These are phyloP conservation scores for Sclerotinia nivalis DNA, from an alignment of 2,329 filamentous ascomycete genomes.

Conservation along the genomic window DNA sequence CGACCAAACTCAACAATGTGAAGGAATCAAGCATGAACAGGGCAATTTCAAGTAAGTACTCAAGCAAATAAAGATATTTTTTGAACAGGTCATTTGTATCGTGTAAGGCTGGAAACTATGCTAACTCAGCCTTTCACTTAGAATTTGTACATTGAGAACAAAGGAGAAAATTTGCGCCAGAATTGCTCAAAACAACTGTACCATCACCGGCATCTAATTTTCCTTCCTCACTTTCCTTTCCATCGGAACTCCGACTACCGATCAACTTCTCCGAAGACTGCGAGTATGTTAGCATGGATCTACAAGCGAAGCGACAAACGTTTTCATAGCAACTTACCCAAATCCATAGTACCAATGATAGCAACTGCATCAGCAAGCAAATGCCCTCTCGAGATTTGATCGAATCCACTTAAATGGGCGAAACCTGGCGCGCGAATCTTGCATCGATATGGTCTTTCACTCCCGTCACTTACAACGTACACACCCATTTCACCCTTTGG, in stretches of 20 bases:
- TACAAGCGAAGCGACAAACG: slow-evolving; percentile 22
- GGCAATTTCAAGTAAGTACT: slow-evolving; percentile 13
- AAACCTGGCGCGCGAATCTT: slow-evolving; percentile 97
- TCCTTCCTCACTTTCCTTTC: slow-evolving; percentile 23
- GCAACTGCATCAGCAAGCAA: slow-evolving; percentile 94
- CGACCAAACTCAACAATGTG: slow-evolving; percentile 20
- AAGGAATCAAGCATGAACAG: slow-evolving; percentile 8
- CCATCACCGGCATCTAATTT: slow-evolving; percentile 31
- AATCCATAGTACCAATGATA: slow-evolving; percentile 87
- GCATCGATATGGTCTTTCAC: slow-evolving; percentile 93
- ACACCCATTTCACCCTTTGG: slow-evolving; percentile 99
- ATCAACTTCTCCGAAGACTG: slow-evolving; percentile 51
- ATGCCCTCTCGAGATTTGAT: slow-evolving; percentile 90
- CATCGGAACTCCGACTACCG: slow-evolving; percentile 43
- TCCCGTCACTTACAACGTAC: slow-evolving; percentile 92
- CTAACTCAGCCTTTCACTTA: slow-evolving; percentile 20
- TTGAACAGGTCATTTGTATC: slow-evolving; percentile 8
- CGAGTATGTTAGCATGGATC: slow-evolving; percentile 30
- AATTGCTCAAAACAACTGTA: slow-evolving; percentile 13
- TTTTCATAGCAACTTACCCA: slow-evolving; percentile 59
- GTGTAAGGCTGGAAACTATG: slow-evolving; percentile 17
- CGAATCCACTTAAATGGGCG: slow-evolving; percentile 90
- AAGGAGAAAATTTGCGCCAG: slow-evolving; percentile 28
- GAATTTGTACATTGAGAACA: slow-evolving; percentile 34
- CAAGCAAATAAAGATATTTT: neutral